Evolutionary conservation across 805 yeast genomes (phyloP), one percentile per base, ranked within the genome.

Genomic region (Ogataea angusta): DNA sequence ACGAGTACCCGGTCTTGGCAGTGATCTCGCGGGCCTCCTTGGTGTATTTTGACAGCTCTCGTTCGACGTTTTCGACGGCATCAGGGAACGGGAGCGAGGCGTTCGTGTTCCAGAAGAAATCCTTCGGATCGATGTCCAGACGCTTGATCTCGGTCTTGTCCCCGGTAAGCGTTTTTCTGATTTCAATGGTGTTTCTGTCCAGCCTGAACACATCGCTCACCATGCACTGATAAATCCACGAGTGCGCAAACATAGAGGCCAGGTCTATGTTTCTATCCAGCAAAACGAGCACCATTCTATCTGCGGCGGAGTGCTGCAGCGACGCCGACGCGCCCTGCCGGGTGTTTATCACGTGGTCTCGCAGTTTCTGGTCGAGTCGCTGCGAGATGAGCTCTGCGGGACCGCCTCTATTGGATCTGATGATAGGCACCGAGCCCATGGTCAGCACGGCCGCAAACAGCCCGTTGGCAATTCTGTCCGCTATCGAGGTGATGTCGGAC

Each of bases 191-290:
- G 60, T 91, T 90, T 57, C 95, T 76, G 49, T 81, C 76, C 53
- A 93, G 71, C 38, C 78, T 75, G 60, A 93, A 87, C 5, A 89
- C 93, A 60, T 93, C 99, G 56, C 90, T 85, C 14, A 93, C 93
- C 78, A 93, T 81, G 56, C 96, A 89, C 67, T 91, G 96, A 62
- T 93, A 93, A 36, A 95, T 90, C 97, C 98, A 91, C 10, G 97
- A 87, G 65, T 93, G 99, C 1, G 91, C 78, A 63, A 93, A 82
- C 97, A 93, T 91, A 12, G 95, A 83, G 2, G 93, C 82, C 46
- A 93, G 70, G 64, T 93, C 98, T 44, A 93, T 72, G 58, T 84
- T 86, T 62, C 99, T 75, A 64, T 93, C 99, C 32, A 93, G 65
- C 29, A 93, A 63, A 23, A 95, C 73, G 52, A 93, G 69, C 10